Evolutionary conservation across 352 stramenopile species (phyloP), one percentile per base, ranked within the genome.

Genomic region (Globisporangium parvum): DNA sequence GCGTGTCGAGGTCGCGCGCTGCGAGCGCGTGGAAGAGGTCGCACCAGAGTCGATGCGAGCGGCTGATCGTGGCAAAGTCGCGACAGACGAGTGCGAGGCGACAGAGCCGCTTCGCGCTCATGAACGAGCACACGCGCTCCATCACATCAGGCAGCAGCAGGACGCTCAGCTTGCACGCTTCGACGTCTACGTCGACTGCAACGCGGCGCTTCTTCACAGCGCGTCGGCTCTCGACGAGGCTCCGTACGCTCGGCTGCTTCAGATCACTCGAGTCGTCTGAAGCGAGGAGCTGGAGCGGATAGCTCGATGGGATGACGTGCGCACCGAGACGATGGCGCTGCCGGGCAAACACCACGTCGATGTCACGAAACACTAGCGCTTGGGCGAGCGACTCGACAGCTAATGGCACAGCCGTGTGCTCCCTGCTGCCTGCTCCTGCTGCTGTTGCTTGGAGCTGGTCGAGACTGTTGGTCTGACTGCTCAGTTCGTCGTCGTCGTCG

Each of bases 31-130:
- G 17, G 24, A 76, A 87, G n/a, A 90, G 55, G 5, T 53, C 47
- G 4, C 60, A 59, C 77, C 77, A 90, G 0, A 88, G 53, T 0
- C 65, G 61, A 2, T 65, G 49, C 1, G 60, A 66, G 2, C 48
- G 60, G 37, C 69, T 73, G 18, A 88, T 51, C 10, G 67, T 45
- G 1, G 69, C 69, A 61, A 88, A 84, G 0, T 49, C 59, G 4
- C 60, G 65, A 50, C 75, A 85, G 14, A 90, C 77, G 4, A 83
- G 59, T 4, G 77, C 65, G 15, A 90, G 67, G 11, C 79, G 75
- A 53, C 69, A 77, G 18, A 90, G 74, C 3, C 79, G 71, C 66
- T 88, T 90, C 12, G 77, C 75, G 40, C 69, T 90, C 73, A 90
- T 80, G 47, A 75, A 87, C 1, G 79, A 85, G 28, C 69, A 87